phyloP scores from a whole-genome alignment of 2,329 filamentous ascomycete species.

The Lecanicillium sp. region DNA sequence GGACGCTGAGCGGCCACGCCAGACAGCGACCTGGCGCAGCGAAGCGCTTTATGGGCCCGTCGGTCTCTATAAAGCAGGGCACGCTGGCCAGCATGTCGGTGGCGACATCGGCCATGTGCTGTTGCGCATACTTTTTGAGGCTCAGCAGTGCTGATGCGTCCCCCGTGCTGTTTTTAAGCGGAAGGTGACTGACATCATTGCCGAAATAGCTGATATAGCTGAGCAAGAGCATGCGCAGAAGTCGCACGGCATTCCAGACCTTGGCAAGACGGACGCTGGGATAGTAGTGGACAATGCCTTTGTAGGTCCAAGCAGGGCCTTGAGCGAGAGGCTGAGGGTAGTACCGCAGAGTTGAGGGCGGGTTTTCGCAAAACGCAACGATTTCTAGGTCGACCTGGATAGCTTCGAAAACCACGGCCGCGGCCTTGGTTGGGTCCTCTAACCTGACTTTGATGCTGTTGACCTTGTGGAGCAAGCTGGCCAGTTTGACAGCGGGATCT shows the following conservation, averaged over 20 bases:
- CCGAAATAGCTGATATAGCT: slow-evolving; percentile 15
- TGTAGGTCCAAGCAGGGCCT: slow-evolving; percentile 16
- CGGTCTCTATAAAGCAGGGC: slow-evolving; percentile 16
- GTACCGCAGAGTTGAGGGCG: background rate
- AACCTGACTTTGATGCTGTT: slow-evolving; percentile 17
- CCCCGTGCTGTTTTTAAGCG: slow-evolving; percentile 2
- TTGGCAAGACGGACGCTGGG: slow-evolving; percentile 18
- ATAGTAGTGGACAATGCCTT: slow-evolving; percentile 17
- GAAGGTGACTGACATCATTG: slow-evolving; percentile 5
- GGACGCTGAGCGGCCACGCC: slow-evolving; percentile 21
- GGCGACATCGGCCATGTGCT: slow-evolving; percentile 17
- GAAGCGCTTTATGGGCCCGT: slow-evolving; percentile 15
- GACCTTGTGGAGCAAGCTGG: slow-evolving; percentile 13
- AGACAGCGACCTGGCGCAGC: slow-evolving; percentile 19
- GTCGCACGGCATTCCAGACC: slow-evolving; percentile 22
- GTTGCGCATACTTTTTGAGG: slow-evolving; percentile 9
- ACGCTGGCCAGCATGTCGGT: slow-evolving; percentile 20
- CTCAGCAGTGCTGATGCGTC: background rate
- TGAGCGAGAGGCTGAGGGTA: background rate
- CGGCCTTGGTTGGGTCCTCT: background rate
- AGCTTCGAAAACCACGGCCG: slow-evolving; percentile 17
- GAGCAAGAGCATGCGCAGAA: slow-evolving; percentile 22
- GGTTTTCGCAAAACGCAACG: slow-evolving; percentile 3
- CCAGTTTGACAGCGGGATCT: slow-evolving; percentile 12
- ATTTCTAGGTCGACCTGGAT: slow-evolving; percentile 17